Evolutionary conservation across 2,329 filamentous ascomycete species (phyloP), one percentile per base, ranked within the genome.

Genomic region (Trichoderma brevicompactum): DNA sequence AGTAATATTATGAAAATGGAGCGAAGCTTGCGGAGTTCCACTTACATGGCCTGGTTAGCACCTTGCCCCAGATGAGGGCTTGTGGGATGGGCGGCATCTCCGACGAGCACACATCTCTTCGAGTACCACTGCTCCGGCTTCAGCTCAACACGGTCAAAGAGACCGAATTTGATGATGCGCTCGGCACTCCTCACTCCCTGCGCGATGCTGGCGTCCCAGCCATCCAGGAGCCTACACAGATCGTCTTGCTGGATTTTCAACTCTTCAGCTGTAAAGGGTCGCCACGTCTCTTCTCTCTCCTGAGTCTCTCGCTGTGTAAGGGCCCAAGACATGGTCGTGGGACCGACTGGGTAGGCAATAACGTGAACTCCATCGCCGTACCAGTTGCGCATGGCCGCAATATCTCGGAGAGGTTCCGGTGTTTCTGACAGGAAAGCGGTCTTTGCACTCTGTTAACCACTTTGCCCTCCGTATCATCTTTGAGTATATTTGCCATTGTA

Each of bases 31-130:
- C 2, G 5, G 44, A 13, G 17, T 41, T 28, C 23, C 23, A 62
- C 67, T 68, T 55, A 68, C 68, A 68, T 53, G n/a, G 66, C 66
- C 50, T 71, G 71, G 12, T 72, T 71, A 6, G 70, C 70, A 9
- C 71, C 71, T 60, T 73, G 71, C 2, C 71, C 71, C 12, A 73
- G 70, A 54, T 73, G 71, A 2, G 70, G 69, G 41, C 69, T 72
- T 1, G 70, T 73, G 1, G 71, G 70, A 65, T 72, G 71, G 23
- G 70, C 71, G 7, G 71, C 70, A 52, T 72, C 71, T 10, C 70
- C 70, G 9, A 70, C 66, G 28, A 72, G 59, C 23, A 71, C 69
- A 40, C 68, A 69, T 6, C 70, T 69, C n/a, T 59, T 64, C 12
- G 67, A 68, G 48, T 66, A 69, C 71, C 71, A 73, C 46, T 71